Conservation (phyloP, 371 early-diverging fungal genomes). For the Haplosporangium sp. region DNA sequence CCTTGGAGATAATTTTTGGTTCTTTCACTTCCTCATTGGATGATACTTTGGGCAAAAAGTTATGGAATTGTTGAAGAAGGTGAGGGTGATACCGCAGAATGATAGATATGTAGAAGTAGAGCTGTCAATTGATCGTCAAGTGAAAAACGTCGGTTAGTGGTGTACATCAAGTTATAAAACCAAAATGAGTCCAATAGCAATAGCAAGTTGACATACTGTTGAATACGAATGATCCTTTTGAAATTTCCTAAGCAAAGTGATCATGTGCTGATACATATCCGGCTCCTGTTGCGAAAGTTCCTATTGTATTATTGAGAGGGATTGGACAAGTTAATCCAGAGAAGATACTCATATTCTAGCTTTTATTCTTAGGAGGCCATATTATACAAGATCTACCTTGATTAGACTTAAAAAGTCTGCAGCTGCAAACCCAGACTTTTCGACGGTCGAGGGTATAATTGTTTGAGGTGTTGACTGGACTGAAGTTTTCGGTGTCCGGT, state of each 20-base stretch:
- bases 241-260: conserved; percentile 48
- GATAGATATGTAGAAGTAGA: conserved; percentile 55
- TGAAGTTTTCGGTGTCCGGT: not conserved
- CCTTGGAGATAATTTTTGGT: conserved; percentile 50
- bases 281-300: conserved; percentile 51
- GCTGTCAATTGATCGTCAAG: conserved; percentile 9
- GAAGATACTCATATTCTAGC: not conserved
- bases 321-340: not conserved
- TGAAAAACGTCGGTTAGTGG: not conserved
- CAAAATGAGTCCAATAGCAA: not conserved
- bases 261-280: conserved; percentile 55
- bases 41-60: conserved; percentile 36
- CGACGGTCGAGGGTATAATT: conserved; percentile 15
- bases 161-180: not conserved
- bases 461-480: not conserved
- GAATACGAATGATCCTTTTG: conserved; percentile 53
- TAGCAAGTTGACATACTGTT: conserved; percentile 21
- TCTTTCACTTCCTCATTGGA: conserved; percentile 41
- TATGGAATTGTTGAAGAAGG: conserved; percentile 48
- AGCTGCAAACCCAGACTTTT: conserved; percentile 22
- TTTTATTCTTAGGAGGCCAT: not conserved
- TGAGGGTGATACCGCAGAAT: conserved; percentile 52
- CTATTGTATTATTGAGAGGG: conserved; percentile 5
- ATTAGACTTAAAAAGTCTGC: conserved; percentile 49
- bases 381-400: conserved; percentile 22